These are phyloP conservation scores for Westerdykella ornata DNA, from an alignment of 2,329 filamentous ascomycete species.

Conservation along the genomic window DNA sequence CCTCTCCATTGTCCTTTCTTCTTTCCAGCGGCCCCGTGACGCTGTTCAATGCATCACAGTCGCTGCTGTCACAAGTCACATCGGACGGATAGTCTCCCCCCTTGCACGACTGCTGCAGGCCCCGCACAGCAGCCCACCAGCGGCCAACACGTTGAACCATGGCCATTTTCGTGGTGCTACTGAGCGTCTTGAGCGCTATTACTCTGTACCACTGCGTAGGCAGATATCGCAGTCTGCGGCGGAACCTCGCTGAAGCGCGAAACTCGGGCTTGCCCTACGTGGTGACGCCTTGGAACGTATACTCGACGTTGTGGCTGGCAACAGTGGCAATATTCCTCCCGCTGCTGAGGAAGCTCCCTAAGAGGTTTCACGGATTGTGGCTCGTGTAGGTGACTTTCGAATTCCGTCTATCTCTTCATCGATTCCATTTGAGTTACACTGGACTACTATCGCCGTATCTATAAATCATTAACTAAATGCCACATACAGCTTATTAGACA, in stretches of 20 bases:
- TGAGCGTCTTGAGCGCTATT: constrained; percentile 22
- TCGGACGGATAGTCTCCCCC: constrained; percentile 1
- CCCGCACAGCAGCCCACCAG: neutral
- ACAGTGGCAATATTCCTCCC: constrained; percentile 51
- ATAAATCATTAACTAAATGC: constrained; percentile 3
- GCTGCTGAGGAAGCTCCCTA: constrained; percentile 51
- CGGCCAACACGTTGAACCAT: constrained; percentile 10
- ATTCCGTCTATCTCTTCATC: neutral
- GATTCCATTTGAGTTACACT: constrained; percentile 6
- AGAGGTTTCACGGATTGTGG: constrained; percentile 52
- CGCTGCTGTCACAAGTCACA: constrained; percentile 1
- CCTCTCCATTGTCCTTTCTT: neutral
- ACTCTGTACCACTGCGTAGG: constrained; percentile 26
- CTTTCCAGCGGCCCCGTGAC: neutral
- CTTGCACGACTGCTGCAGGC: neutral
- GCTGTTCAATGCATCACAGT: constrained; percentile 2
- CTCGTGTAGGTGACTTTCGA: constrained; percentile 47
- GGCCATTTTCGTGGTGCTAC: constrained; percentile 19
- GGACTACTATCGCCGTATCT: neutral
- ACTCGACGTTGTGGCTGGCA: constrained; percentile 52
- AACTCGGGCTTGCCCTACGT: constrained; percentile 43
- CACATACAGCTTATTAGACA: constrained; percentile 45
- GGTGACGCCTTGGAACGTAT: constrained; percentile 40
- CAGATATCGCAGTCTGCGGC: constrained; percentile 33
- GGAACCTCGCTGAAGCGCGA: constrained; percentile 42